phyloP scores from a whole-genome alignment of 768 basidiomycete species.

The Clavaria fumosa region DNA sequence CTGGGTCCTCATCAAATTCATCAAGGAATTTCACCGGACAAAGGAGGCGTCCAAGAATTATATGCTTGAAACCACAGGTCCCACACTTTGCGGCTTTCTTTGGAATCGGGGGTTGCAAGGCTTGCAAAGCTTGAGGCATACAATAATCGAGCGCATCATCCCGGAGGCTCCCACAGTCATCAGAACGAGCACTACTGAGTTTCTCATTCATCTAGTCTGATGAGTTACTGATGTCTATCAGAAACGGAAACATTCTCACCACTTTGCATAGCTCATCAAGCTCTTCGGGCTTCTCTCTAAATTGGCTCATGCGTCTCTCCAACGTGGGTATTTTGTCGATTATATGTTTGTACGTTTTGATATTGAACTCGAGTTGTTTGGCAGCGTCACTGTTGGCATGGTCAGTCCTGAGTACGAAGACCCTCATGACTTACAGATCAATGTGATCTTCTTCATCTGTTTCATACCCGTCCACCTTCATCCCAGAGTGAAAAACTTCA shows the following conservation, averaged over 20 bases:
- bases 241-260: neutral
- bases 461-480: no score
- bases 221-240: neutral
- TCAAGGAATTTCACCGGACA: slow-evolving; percentile 4
- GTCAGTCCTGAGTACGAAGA: no score
- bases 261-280: neutral
- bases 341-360: no score
- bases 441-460: no score
- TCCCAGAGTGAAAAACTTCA: neutral
- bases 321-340: no score
- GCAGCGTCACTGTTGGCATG: no score
- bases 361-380: no score
- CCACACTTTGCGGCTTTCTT: slow-evolving; percentile 4
- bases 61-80: slow-evolving; percentile 5
- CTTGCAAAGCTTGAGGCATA: slow-evolving; percentile 1
- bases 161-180: slow-evolving; percentile 4
- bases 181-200: slow-evolving; percentile 1
- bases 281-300: neutral
- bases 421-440: no score
- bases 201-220: slow-evolving; percentile 3
- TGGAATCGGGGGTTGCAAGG: slow-evolving; percentile 5
- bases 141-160: slow-evolving; percentile 4
- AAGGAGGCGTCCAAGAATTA: slow-evolving; percentile 5
- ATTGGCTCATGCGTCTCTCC: neutral
- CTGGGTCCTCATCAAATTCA: slow-evolving; percentile 2